Evolutionary conservation across 2,329 filamentous ascomycete species (phyloP), one percentile per base, ranked within the genome.

Genomic region (Aspergillus hiratsukae): DNA sequence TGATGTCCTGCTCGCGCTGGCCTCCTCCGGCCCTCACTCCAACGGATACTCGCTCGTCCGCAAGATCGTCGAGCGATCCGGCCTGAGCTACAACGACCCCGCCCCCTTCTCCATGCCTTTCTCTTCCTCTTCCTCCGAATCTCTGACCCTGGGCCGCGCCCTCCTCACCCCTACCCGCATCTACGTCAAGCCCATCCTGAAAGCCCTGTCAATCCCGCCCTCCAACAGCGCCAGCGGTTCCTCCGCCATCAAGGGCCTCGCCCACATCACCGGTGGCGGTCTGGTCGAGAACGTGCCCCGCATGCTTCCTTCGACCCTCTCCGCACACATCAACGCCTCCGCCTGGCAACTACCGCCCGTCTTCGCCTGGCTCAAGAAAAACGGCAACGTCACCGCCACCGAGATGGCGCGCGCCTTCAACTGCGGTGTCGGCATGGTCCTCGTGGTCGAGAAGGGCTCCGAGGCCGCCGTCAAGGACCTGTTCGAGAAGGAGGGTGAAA

Each of bases 21-120:
- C 84, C 10, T 97, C 91, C 25, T 89, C 85, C 56, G 94, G 94
- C 31, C 85, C 93, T 1, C 94, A 99, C 80, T 97, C 92, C 35
- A 99, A 99, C 75, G 94, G 94, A 50, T 99, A 96, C 80, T 97
- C 92, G 0, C 87, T 99, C n/a, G 88, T 97, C 35, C 88, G 94
- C 59, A 90, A 90, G 70, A 92, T 97, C 67, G 81, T 97, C 61
- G 85, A 90, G 65, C 81, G 82, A 57, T 83, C 87, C 37, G 85
- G 86, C 3, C 79, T 97, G 4, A 77, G 77, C 46, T 97, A 92
- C 77, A 80, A 82, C 11, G 86, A 88, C 63, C 71, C 81, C 1
- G 87, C 89, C 1, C 94, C 94, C 1, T 99, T 94, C 91, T 81
- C 87, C 59, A 67, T 73, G 41, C 63, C 70, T 25, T 91, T 91